Evolutionary conservation across 768 basidiomycete genomes (phyloP), one percentile per base, ranked within the genome.

Genomic region (Hydnomerulius pinastri): DNA sequence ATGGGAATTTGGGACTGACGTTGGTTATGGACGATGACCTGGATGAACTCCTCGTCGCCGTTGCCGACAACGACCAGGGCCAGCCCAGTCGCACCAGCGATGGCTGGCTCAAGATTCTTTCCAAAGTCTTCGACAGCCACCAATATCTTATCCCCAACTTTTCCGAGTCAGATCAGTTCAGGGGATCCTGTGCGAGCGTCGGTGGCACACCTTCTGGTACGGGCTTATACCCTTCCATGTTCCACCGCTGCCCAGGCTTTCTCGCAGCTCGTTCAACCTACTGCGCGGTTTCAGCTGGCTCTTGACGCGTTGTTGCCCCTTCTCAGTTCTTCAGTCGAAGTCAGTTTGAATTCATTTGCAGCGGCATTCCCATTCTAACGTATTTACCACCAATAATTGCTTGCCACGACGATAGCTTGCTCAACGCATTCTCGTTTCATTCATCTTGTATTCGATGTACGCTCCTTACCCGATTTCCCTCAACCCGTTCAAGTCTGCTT

Each of bases 231-330:
- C 53, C 71, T 87, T 50, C 86, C 89, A 35, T 91, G 89, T 70
- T 88, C 86, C 46, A 83, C 85, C 13, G 87, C 85, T 6, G 85
- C 86, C 36, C 81, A 85, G 61, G 85, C 87, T 1, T 91, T 89
- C 67, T 71, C 76, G 29, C 85, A 88, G 67, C 79, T 89, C 50
- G 86, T 90, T 18, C 86, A 86, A 65, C 83, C 84, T 18, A 82
- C 80, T 43, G 78, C 85, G 70, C 81, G 87, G 55, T 91, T 91
- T 70, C 87, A 90, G 76, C 79, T 90, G 69, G 88, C 88, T 62
- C 80, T 91, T 59, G 88, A 91, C 73, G 85, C 83, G 73, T 72
- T 91, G 64, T 73, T 91, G 67, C 88, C 88, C 12, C 72, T 87
- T 59, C 78, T 90, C 60, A 85, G 76, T 61, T 66, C 72, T 72